A percentile compares a stretch with the other conserved stretches of the same genome.
Conservation (phyloP, 139 green algal genomes). For the Chlamydomonas sp. region DNA sequence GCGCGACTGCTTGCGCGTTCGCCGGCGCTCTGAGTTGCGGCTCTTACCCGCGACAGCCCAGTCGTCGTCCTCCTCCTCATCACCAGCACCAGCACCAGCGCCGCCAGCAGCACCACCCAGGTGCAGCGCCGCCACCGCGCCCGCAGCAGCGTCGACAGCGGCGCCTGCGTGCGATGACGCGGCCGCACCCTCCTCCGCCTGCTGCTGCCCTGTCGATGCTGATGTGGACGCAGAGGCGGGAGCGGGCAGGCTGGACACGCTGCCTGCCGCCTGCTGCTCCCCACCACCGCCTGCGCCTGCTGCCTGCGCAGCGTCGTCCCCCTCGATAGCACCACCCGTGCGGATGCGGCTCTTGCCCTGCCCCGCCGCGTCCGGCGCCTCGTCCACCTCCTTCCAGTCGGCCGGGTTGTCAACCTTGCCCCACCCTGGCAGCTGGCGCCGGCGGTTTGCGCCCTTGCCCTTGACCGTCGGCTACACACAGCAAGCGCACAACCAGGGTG, state of each 20-base stretch:
- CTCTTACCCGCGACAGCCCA: conserved; percentile 27
- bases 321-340: background rate
- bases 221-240: no score
- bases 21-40: conserved; percentile 21
- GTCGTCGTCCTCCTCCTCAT: conserved; percentile 26
- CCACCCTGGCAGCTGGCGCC: conserved; percentile 66
- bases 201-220: no score
- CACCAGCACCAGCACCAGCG: no score
- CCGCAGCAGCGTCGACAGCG: no score
- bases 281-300: background rate
- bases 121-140: no score
- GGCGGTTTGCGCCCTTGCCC: conserved; percentile 9
- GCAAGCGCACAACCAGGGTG: no score
- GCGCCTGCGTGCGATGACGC: no score
- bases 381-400: conserved; percentile 73
- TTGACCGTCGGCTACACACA: conserved; percentile 7
- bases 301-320: no score
- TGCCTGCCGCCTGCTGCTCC: no score
- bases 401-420: conserved; percentile 53
- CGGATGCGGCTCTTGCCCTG: background rate
- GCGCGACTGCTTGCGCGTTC: conserved; percentile 17
- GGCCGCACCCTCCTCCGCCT: no score
- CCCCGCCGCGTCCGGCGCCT: conserved; percentile 44
- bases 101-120: no score
- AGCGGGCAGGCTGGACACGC: no score